Conservation (phyloP, 2,329 filamentous ascomycete genomes). For the Dryadomyces quercivorus region DNA sequence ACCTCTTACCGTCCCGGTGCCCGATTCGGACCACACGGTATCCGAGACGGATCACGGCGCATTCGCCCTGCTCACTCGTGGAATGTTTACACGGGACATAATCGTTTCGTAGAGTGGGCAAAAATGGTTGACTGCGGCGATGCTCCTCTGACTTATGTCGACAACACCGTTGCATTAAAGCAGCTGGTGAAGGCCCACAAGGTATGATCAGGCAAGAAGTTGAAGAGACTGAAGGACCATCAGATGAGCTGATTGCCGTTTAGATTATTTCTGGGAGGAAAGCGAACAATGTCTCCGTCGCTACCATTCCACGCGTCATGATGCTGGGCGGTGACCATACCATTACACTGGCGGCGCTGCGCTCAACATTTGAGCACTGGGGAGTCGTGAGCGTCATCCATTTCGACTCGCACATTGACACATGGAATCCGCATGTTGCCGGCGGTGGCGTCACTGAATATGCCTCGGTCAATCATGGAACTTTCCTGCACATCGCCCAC, state of each 20-base stretch:
- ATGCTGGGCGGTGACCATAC: conserved; percentile 20
- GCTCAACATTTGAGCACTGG: conserved; percentile 45
- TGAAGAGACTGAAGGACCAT: not conserved
- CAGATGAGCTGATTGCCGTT: not conserved
- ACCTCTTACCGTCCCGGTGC: conserved; percentile 15
- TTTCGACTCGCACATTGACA: conserved; percentile 49
- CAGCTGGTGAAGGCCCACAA: conserved; percentile 61
- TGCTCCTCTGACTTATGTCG: conserved; percentile 63
- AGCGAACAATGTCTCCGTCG: conserved; percentile 30
- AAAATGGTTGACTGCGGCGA: conserved; percentile 69
- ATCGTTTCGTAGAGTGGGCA: conserved; percentile 62
- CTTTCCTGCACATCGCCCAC: conserved; percentile 49
- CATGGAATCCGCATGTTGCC: conserved; percentile 55
- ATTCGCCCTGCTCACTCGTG: conserved; percentile 11
- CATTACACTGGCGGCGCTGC: conserved; percentile 47
- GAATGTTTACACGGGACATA: conserved; percentile 26
- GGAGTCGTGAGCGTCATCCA: conserved; percentile 43
- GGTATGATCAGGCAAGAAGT: conserved; percentile 17
- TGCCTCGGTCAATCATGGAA: conserved; percentile 49
- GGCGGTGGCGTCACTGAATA: conserved; percentile 48
- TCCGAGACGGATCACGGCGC: conserved; percentile 16
- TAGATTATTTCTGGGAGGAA: conserved; percentile 15
- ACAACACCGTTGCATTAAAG: conserved; percentile 60
- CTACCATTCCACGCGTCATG: conserved; percentile 37
- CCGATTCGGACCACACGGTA: conserved; percentile 17